A percentile compares a stretch with the other conserved stretches of the same genome.
These are phyloP conservation scores for Microbotryum violaceum DNA, from an alignment of 1,284 basidiomycete genomes.

Conservation along the genomic window DNA sequence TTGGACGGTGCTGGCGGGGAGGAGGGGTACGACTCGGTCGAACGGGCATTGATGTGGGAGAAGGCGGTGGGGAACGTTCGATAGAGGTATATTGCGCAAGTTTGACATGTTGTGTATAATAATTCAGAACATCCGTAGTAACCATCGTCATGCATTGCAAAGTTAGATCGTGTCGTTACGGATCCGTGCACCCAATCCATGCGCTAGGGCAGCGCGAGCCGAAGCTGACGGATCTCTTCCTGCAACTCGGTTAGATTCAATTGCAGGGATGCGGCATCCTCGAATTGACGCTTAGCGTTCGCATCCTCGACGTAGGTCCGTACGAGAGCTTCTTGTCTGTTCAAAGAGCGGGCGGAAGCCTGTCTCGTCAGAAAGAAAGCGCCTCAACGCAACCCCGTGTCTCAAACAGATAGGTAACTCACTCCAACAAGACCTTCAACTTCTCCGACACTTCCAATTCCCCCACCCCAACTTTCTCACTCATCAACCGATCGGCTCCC, in stretches of 20 bases:
- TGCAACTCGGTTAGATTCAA: constrained; percentile 40
- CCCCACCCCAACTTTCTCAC: constrained; percentile 9
- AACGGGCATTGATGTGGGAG: too few species aligned
- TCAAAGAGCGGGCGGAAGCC: not conserved
- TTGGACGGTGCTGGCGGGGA: too few species aligned
- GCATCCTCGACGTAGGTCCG: constrained; percentile 35
- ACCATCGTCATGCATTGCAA: too few species aligned
- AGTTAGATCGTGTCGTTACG: not conserved
- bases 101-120: not conserved
- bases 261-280: constrained; percentile 37
- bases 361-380: not conserved
- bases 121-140: too few species aligned
- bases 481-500: not conserved
- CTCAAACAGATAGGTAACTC: constrained; percentile 1
- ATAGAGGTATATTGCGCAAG: not conserved
- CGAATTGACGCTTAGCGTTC: constrained; percentile 34
- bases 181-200: not conserved
- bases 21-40: too few species aligned
- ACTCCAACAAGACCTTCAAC: constrained; percentile 34
- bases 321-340: constrained; percentile 35
- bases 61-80: too few species aligned
- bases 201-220: constrained; percentile 3
- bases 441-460: constrained; percentile 20
- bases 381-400: not conserved
- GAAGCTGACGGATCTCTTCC: constrained; percentile 18